Evolutionary conservation across 768 basidiomycete species (phyloP).

Genomic region (Clitopilus hobsonii): DNA sequence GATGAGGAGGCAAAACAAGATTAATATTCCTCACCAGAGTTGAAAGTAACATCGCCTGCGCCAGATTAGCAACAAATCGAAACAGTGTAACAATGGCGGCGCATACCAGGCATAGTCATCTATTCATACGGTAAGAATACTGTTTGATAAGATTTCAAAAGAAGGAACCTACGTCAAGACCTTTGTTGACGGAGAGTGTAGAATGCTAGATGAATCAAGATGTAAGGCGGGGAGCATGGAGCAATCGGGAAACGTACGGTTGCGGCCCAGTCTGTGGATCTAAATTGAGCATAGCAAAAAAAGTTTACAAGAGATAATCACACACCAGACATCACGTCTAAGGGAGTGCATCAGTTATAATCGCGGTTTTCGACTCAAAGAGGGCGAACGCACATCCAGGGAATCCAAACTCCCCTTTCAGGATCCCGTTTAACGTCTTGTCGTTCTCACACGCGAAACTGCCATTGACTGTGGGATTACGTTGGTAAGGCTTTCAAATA

Average conservation of each 20-base stretch:
- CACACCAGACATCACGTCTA: slow-evolving; percentile 45
- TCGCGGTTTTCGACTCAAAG: not conserved
- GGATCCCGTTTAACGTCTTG: slow-evolving; percentile 51
- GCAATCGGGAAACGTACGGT: slow-evolving; percentile 32
- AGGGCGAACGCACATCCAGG: slow-evolving; percentile 47
- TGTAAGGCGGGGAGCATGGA: too few species aligned
- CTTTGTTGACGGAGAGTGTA: slow-evolving; percentile 49
- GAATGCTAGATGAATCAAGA: slow-evolving; percentile 30
- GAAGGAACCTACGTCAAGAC: slow-evolving; percentile 50
- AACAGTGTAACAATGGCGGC: not conserved
- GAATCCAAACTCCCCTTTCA: slow-evolving; percentile 66
- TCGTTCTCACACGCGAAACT: slow-evolving; percentile 64
- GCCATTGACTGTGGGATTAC: slow-evolving; percentile 34
- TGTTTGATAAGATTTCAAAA: not conserved
- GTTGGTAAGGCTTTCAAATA: too few species aligned
- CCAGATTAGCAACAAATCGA: not conserved
- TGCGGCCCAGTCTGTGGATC: slow-evolving; percentile 57
- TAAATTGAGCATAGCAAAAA: not conserved
- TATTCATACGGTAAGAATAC: slow-evolving; percentile 16
- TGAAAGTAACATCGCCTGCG: slow-evolving; percentile 37
- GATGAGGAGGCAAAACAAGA: not conserved
- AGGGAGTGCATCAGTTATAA: slow-evolving; percentile 3
- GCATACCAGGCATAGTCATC: slow-evolving; percentile 69
- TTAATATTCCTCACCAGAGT: slow-evolving; percentile 33
- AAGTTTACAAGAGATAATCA: not conserved